These are phyloP conservation scores for Sugiyamaella valdiviana DNA, from an alignment of 805 yeast genomes.

Conservation along the genomic window DNA sequence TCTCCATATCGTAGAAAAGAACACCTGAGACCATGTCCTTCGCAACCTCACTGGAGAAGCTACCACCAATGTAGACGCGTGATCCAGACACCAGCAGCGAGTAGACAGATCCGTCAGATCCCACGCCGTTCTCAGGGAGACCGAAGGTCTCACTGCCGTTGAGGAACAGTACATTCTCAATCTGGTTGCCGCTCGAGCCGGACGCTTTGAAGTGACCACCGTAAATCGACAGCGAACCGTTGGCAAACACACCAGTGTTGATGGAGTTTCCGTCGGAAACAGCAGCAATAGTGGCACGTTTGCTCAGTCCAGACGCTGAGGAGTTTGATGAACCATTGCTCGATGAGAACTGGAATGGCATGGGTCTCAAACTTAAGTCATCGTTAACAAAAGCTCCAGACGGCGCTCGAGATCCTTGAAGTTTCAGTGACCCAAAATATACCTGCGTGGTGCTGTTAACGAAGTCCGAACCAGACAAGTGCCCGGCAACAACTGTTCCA, in stretches of 20 bases:
- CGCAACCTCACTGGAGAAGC: conserved; percentile 23
- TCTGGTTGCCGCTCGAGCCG: conserved; percentile 25
- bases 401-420: conserved; percentile 19
- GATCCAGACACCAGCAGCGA: conserved; percentile 22
- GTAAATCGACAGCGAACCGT: conserved; percentile 45
- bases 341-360: conserved; percentile 18
- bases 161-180: conserved; percentile 27
- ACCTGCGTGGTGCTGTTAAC: conserved; percentile 14
- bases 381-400: conserved; percentile 26
- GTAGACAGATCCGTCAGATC: conserved; percentile 20
- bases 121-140: conserved; percentile 15
- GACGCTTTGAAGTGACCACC: conserved; percentile 52
- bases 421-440: conserved; percentile 29
- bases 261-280: conserved; percentile 22
- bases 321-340: neutral
- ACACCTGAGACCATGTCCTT: conserved; percentile 38
- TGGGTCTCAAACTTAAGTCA: conserved; percentile 15
- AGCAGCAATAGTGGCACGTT: conserved; percentile 12
- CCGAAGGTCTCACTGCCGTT: conserved; percentile 26
- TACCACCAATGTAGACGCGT: conserved; percentile 31
- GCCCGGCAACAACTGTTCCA: conserved; percentile 11
- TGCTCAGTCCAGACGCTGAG: conserved; percentile 7
- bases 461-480: conserved; percentile 11
- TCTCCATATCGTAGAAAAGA: conserved; percentile 45
- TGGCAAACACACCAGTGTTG: conserved; percentile 38